Conservation (phyloP, 257 asterid species). For the Salvia splendens region DNA sequence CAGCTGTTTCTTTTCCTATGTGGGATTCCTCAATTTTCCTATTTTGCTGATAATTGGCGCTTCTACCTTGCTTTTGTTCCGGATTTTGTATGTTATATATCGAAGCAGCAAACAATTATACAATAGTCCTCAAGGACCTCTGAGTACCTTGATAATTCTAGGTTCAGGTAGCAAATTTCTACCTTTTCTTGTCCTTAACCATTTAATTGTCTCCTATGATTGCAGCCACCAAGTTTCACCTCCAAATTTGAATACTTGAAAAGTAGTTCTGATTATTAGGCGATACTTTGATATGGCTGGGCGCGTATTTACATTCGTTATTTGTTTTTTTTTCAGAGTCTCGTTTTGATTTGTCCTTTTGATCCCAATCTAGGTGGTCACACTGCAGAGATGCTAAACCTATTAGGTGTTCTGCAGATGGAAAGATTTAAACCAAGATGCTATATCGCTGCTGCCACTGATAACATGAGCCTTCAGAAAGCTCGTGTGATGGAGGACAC, state of each 20-base stretch:
- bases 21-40: slow-evolving; percentile 30
- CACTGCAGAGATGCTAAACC: slow-evolving; percentile 91
- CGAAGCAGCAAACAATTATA: slow-evolving; percentile 45
- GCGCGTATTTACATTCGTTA: not conserved
- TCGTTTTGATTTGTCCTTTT: not conserved
- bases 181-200: not conserved
- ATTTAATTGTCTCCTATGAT: not conserved
- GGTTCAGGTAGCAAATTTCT: slow-evolving; percentile 67
- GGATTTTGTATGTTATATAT: slow-evolving; percentile 51
- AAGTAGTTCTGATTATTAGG: too few species aligned
- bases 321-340: not conserved
- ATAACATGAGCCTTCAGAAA: slow-evolving; percentile 94
- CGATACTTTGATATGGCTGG: not conserved
- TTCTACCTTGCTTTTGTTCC: slow-evolving; percentile 42
- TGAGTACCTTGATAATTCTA: slow-evolving; percentile 64
- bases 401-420: slow-evolving; percentile 66
- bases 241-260: too few species aligned
- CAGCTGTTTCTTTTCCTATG: slow-evolving; percentile 25
- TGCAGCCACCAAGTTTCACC: too few species aligned
- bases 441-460: slow-evolving; percentile 93
- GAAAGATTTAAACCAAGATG: slow-evolving; percentile 68
- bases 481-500: slow-evolving; percentile 71
- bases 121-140: slow-evolving; percentile 40
- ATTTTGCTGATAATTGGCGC: slow-evolving; percentile 42
- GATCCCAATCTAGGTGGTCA: slow-evolving; percentile 71